Base-by-base conservation (phyloP, 148 eudicot genomes). In the Oxyria digyna region DNA sequence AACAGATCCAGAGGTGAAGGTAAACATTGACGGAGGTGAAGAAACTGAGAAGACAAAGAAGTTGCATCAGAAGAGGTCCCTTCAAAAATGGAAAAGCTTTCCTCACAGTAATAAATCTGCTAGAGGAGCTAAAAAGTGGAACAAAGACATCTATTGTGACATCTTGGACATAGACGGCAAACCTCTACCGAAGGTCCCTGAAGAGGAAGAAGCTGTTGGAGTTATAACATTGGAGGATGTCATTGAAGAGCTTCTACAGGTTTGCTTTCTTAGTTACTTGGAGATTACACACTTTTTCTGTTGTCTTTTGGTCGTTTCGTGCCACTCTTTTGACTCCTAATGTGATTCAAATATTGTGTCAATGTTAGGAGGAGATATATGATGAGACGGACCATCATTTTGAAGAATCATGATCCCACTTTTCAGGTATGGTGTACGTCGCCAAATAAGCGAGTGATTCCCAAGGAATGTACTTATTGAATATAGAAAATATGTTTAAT, bases 231-330 rank as follows among this genome's bases (percentile, higher is more conserved):
- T 93, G 87, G 98, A 93, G 69, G 98, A 93, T 76, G 92, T 93
- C 72, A 93, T 93, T 46, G 95, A 93, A 82, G 97, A 93, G 80
- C 88, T 90, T 66, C 71, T 93, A 55, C 96, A 93, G 92, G 98
- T 93, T 45, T 43, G 33, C 14, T 50, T 27, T 24, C 6, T 14
- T 64, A 12, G 6, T 2, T 35, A 2, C 6, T 2, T 35, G 3
- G 3, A 2, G 38, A 35, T 35, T 35, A 35, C 38, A 35, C 38
- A 3, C 38, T n/a, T n/a, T n/a, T n/a, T n/a, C n/a, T n/a, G n/a
- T n/a, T n/a, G n/a, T n/a, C n/a, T n/a, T n/a, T n/a, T n/a, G n/a
- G n/a, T n/a, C n/a, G n/a, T n/a, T n/a, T n/a, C n/a, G n/a, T 2
- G 38, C 38, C 6, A 2, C 38, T 6, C 38, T 35, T 38, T 4